phyloP scores from a whole-genome alignment of 2,329 filamentous ascomycete genomes.

The Aspergillus pseudonomiae region DNA sequence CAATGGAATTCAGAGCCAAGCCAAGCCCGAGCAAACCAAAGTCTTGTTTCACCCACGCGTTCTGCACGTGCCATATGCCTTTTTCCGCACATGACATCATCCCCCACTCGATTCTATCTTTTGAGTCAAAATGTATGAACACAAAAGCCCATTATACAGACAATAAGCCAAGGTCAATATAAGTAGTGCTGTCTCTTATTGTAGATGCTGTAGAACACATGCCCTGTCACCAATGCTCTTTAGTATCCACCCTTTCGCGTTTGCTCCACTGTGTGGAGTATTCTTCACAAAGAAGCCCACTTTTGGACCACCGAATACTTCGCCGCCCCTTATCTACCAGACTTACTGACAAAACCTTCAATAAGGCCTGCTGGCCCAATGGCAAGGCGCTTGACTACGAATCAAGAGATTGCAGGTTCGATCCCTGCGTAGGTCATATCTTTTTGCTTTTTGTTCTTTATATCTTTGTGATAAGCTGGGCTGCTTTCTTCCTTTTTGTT shows the following conservation, averaged over 20 bases:
- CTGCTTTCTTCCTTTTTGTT: not conserved
- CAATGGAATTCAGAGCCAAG: not conserved
- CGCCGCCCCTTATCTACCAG: not conserved
- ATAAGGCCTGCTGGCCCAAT: conserved; percentile 15
- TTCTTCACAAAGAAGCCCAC: not conserved
- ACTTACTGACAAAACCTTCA: not conserved
- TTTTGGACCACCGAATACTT: fast-evolving
- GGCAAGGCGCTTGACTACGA: conserved; percentile 57
- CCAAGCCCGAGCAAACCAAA: not conserved
- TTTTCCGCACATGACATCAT: conserved; percentile 8
- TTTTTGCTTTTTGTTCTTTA: not conserved
- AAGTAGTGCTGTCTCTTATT: not conserved
- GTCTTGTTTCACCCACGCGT: not conserved
- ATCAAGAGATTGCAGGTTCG: conserved; percentile 57
- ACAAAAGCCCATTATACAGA: not conserved
- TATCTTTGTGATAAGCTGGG: too few species aligned
- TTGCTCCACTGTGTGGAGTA: not conserved
- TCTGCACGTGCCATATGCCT: not conserved
- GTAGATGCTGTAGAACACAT: not conserved
- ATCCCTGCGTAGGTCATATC: conserved; percentile 42
- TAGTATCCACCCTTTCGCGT: not conserved
- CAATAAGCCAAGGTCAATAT: not conserved
- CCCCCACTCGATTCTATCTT: not conserved
- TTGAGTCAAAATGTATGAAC: not conserved
- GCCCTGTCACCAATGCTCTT: not conserved